Base-by-base conservation (phyloP, 345 rosid genomes). In the Dipteronia sinensis region DNA sequence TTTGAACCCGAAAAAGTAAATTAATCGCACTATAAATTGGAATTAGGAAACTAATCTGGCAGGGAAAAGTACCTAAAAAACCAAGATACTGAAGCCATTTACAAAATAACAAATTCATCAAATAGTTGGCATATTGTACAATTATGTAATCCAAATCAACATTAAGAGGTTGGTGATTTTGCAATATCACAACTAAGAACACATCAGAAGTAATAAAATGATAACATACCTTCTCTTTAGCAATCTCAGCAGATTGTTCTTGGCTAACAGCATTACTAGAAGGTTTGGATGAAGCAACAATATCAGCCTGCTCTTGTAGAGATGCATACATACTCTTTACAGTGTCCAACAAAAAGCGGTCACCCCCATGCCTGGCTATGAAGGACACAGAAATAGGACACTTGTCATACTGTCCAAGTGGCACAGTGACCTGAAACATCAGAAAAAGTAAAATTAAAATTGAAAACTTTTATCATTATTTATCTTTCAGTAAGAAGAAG, bases 331-430 rank as follows among this genome's bases (percentile, higher is more conserved):
- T 90, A 66, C 85, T 84, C 82, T 84, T 91, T 65, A 91, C 86
- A 2, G 93, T 88, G 78, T 94, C 98, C 67, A 95, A 87, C 69
- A 95, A 82, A 87, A 95, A 92, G 67, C 97, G 90, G 83, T 95
- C 99, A 69, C 93, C 93, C 58, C 97, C 97, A 72, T 91, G 91
- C 78, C 85, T 91, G 77, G 88, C 97, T 80, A 94, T 81, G 79
- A 94, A 85, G 71, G 98, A 94, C 65, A 93, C 96, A 23, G 97
- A 92, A 65, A 89, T 84, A 76, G 97, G 97, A 77, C 89, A 87
- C 73, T 89, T 91, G 31, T 89, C 92, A 83, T 91, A 86, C 61
- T 67, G 72, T 76, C 98, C 97, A 44, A 94, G 62, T 0, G 98
- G 98, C 55, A 94, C 68, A 15, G 97, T 85, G 82, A 88, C 94